Evolutionary conservation across 2,329 filamentous ascomycete genomes (phyloP).

Genomic region (Aspergillus intermedius): DNA sequence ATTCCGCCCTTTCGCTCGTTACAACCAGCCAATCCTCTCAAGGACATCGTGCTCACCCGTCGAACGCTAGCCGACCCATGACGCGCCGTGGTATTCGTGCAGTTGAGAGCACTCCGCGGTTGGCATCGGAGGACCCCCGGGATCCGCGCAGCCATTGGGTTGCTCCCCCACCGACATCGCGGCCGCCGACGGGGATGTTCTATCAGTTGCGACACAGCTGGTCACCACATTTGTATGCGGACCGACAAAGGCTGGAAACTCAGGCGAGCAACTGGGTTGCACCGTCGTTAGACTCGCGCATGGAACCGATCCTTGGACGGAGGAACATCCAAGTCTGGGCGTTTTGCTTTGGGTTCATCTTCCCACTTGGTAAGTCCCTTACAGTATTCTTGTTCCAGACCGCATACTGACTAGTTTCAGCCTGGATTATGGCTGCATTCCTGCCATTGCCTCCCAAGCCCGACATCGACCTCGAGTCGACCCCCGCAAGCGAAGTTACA

Average conservation of each 20-base stretch:
- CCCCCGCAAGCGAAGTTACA: constrained; percentile 36
- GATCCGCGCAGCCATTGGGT: constrained; percentile 42
- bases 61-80: constrained; percentile 23
- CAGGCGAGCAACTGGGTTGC: constrained; percentile 63
- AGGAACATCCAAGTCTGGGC: constrained; percentile 68
- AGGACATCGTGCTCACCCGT: constrained; percentile 22
- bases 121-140: constrained; percentile 20
- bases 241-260: constrained; percentile 48
- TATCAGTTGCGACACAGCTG: constrained; percentile 54
- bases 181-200: constrained; percentile 24
- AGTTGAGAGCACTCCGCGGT: constrained; percentile 7
- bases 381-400: not conserved
- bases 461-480: constrained; percentile 43
- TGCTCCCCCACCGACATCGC: constrained; percentile 21
- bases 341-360: constrained; percentile 70
- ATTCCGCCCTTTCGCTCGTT: constrained; percentile 35
- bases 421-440: constrained; percentile 74
- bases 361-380: constrained; percentile 58
- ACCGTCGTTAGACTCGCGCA: constrained; percentile 62
- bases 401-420: constrained; percentile 31
- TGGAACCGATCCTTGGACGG: constrained; percentile 55
- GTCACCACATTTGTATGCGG: constrained; percentile 65
- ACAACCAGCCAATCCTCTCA: constrained; percentile 26
- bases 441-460: constrained; percentile 62
- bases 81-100: constrained; percentile 17